A percentile compares a stretch with the other conserved stretches of the same genome.
Evolutionary conservation across 345 rosid species (phyloP).

Genomic region (Euphorbia lathyris): DNA sequence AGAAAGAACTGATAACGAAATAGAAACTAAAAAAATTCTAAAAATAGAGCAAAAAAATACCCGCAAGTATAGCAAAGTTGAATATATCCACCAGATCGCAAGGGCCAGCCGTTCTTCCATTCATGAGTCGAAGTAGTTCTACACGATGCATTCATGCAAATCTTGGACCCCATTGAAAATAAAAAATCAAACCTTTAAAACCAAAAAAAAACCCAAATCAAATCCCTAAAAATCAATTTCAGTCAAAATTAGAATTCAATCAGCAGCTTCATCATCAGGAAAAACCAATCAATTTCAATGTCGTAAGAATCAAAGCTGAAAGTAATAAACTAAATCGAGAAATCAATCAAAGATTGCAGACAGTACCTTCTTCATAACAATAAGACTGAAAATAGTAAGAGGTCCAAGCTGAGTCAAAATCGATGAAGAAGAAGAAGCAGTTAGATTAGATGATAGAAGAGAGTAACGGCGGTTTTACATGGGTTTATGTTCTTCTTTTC

Average conservation of each 20-base stretch:
- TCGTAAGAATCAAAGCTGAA: neutral
- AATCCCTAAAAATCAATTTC: conserved; percentile 5
- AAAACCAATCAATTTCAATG: conserved; percentile 2
- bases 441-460: too few species aligned
- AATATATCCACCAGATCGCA: conserved; percentile 78
- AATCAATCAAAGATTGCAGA: neutral
- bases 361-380: neutral
- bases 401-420: neutral
- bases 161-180: conserved; percentile 52
- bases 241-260: neutral
- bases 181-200: conserved; percentile 7
- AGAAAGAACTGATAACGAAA: neutral
- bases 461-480: neutral
- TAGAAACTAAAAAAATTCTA: neutral
- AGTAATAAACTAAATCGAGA: neutral
- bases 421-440: neutral
- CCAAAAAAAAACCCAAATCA: conserved; percentile 4
- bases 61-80: conserved; percentile 85
- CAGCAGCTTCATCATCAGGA: neutral
- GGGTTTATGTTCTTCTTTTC: too few species aligned
- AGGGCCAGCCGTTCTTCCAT: conserved; percentile 86
- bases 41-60: conserved; percentile 29
- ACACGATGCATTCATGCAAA: conserved; percentile 77
- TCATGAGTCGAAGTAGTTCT: conserved; percentile 43
- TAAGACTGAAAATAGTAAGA: neutral